Percentiles rank a stretch among this genome's conserved stretches.
Conservation (phyloP, 2,329 filamentous ascomycete species). For the Metarhizium humberi region DNA sequence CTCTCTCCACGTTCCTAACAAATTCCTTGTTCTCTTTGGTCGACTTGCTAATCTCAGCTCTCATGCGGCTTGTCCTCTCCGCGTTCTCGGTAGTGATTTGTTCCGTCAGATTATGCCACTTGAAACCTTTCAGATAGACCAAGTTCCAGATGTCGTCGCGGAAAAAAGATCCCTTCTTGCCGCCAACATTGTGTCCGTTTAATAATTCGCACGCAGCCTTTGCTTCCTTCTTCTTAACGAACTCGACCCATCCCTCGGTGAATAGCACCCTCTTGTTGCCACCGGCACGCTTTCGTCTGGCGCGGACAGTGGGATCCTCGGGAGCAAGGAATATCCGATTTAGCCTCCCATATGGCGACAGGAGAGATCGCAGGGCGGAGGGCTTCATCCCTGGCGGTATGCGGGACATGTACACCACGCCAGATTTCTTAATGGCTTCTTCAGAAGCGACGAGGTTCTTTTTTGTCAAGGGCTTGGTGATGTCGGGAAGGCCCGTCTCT, state of each 20-base stretch:
- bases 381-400: conserved; percentile 88
- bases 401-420: conserved; percentile 75
- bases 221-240: conserved; percentile 64
- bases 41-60: conserved; percentile 67
- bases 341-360: conserved; percentile 65
- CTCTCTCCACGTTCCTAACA: conserved; percentile 67
- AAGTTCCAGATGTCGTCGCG: conserved; percentile 83
- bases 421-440: conserved; percentile 60
- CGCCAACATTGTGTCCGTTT: conserved; percentile 70
- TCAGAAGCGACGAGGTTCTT: conserved; percentile 60
- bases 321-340: conserved; percentile 73
- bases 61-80: conserved; percentile 64
- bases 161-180: conserved; percentile 77
- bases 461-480: conserved; percentile 48
- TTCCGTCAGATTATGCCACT: conserved; percentile 67
- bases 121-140: conserved; percentile 73
- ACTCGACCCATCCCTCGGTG: conserved; percentile 83
- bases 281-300: conserved; percentile 58
- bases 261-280: conserved; percentile 80
- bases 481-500: conserved; percentile 31
- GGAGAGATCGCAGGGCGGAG: conserved; percentile 62
- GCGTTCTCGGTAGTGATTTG: conserved; percentile 77
- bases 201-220: conserved; percentile 67
- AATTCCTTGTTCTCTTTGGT: conserved; percentile 76
- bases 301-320: conserved; percentile 59